phyloP scores from a whole-genome alignment of 257 asterid species.

The Primulina tabacum region DNA sequence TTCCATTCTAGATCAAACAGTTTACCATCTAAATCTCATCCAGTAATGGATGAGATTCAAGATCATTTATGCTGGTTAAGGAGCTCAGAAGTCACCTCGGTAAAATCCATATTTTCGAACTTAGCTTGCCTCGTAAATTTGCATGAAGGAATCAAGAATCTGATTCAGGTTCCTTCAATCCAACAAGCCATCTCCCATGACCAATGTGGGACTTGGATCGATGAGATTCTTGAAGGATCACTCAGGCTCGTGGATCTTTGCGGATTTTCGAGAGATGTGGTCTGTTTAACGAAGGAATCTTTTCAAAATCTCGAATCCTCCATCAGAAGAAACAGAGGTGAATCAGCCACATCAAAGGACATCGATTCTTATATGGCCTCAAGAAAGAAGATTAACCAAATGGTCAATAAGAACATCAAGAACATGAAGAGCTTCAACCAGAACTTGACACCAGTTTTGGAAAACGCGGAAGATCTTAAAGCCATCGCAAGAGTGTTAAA shows the following conservation, averaged over 20 bases:
- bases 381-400: constrained; percentile 27
- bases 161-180: constrained; percentile 33
- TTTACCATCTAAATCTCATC: constrained; percentile 37
- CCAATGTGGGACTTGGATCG: constrained; percentile 10
- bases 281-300: constrained; percentile 20
- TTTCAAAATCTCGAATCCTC: constrained; percentile 34
- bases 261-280: constrained; percentile 22
- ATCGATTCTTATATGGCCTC: constrained; percentile 16
- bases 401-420: constrained; percentile 16
- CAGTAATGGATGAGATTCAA: constrained; percentile 20
- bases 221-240: constrained; percentile 36
- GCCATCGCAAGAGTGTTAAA: neutral
- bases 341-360: constrained; percentile 20
- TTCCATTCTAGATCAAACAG: constrained; percentile 34
- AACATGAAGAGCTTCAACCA: constrained; percentile 12
- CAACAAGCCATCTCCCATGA: constrained; percentile 25
- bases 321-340: constrained; percentile 29
- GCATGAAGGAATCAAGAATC: constrained; percentile 28
- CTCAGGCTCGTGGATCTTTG: constrained; percentile 34
- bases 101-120: constrained; percentile 22
- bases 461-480: neutral
- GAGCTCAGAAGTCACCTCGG: constrained; percentile 22
- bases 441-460: neutral
- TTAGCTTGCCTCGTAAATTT: constrained; percentile 33
- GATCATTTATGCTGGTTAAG: constrained; percentile 27